phyloP scores from a whole-genome alignment of 495 filamentous ascomycete genomes.

The Penicillium ochrochloron region DNA sequence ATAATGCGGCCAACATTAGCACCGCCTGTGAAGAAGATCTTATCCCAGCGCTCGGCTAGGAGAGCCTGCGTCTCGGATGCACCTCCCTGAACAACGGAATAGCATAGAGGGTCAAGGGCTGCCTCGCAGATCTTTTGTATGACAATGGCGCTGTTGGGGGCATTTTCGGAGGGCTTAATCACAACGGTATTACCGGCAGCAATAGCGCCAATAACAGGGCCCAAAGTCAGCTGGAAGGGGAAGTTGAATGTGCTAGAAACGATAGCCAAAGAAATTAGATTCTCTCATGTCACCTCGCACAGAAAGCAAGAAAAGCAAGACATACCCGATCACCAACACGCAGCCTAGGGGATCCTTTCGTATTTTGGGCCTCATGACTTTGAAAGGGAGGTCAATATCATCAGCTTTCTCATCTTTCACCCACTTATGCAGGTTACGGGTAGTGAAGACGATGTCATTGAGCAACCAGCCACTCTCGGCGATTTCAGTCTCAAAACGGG shows the following conservation, averaged over 20 bases:
- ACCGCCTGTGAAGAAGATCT: constrained; percentile 94
- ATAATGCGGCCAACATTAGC: constrained; percentile 81
- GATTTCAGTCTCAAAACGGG: constrained; percentile 69
- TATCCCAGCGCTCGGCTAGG: constrained; percentile 90
- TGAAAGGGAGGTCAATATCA: constrained; percentile 70
- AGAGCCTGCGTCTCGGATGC: constrained; percentile 79
- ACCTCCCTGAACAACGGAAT: constrained; percentile 77
- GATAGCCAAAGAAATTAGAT: background rate
- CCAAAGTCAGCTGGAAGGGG: constrained; percentile 80
- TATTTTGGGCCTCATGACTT: constrained; percentile 71
- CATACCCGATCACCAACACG: constrained; percentile 82
- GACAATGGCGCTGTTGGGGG: constrained; percentile 74
- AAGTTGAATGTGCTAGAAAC: constrained; percentile 78
- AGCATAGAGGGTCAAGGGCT: constrained; percentile 76
- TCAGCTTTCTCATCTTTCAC: constrained; percentile 76
- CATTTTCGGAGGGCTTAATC: constrained; percentile 85
- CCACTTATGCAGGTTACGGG: constrained; percentile 78
- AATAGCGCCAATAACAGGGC: constrained; percentile 86
- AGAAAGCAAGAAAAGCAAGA: background rate
- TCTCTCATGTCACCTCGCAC: too few species aligned
- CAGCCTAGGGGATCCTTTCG: constrained; percentile 87
- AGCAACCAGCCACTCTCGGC: constrained; percentile 73
- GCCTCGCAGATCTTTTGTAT: constrained; percentile 76
- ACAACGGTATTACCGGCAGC: constrained; percentile 87
- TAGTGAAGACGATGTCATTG: constrained; percentile 77